Conservation (phyloP, 139 green algal genomes). For the Coelastrella sp. region DNA sequence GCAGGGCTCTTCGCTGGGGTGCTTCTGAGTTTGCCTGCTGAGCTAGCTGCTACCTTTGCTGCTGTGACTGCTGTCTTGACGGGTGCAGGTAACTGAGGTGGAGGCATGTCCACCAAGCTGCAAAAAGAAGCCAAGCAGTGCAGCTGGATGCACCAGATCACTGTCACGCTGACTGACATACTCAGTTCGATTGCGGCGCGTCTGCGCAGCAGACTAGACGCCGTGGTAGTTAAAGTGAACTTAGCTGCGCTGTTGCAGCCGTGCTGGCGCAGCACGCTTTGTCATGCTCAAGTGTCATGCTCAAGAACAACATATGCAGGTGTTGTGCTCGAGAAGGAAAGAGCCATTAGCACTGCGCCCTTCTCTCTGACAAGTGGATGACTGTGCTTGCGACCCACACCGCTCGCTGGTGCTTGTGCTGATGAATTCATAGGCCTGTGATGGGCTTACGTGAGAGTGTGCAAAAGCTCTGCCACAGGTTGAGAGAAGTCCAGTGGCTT, state of each 20-base stretch:
- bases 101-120: background rate
- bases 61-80: background rate
- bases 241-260: background rate
- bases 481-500: conserved; percentile 36
- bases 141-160: background rate
- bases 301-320: background rate
- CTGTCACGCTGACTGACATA: background rate
- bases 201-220: no score
- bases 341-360: no score
- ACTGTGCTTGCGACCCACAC: background rate
- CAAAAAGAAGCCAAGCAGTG: background rate
- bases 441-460: conserved; percentile 1
- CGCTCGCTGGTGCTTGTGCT: background rate
- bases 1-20: background rate
- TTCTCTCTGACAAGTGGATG: no score
- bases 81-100: background rate
- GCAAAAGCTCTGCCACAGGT: conserved; percentile 21
- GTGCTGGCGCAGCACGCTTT: background rate
- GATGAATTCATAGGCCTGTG: background rate
- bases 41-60: background rate
- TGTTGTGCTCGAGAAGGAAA: no score
- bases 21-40: background rate
- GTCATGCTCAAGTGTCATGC: background rate
- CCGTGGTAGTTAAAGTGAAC: no score
- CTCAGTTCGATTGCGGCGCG: background rate